These are phyloP conservation scores for Tylopilus intermedius DNA, from an alignment of 768 basidiomycete species.

Conservation along the genomic window DNA sequence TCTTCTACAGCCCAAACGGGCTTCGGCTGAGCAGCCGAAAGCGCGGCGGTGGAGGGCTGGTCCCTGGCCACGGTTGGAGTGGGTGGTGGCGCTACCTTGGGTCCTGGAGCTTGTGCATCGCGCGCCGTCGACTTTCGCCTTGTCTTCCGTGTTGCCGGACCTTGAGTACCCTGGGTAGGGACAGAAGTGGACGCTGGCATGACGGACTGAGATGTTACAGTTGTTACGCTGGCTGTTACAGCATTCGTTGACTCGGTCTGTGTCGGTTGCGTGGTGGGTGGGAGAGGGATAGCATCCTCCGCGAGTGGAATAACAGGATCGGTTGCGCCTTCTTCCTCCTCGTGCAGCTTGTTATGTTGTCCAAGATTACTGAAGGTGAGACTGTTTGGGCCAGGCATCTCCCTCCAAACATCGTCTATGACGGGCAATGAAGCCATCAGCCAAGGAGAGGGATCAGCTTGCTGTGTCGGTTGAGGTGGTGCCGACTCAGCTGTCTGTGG, in stretches of 20 bases:
- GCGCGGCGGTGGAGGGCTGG: constrained; percentile 19
- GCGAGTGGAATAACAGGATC: constrained; percentile 15
- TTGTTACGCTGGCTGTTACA: constrained; percentile 1
- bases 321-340: constrained; percentile 29
- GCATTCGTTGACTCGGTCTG: constrained; percentile 16
- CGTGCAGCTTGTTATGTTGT: constrained; percentile 53
- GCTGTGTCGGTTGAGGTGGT: constrained; percentile 17
- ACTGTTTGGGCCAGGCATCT: constrained; percentile 41
- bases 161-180: constrained; percentile 14
- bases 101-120: constrained; percentile 21
- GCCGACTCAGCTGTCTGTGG: constrained; percentile 37
- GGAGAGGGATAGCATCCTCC: constrained; percentile 15
- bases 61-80: constrained; percentile 14
- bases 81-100: constrained; percentile 15
- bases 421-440: constrained; percentile 42
- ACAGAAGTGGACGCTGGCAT: constrained; percentile 11
- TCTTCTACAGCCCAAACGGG: constrained; percentile 68
- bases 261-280: constrained; percentile 7
- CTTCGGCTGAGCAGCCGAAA: constrained; percentile 35
- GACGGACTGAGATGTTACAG: constrained; percentile 3
- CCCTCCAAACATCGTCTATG: constrained; percentile 45
- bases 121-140: constrained; percentile 27
- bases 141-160: constrained; percentile 20
- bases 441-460: constrained; percentile 53
- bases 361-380: constrained; percentile 55